Percentiles rank a stretch among this genome's conserved stretches.
Conservation (phyloP, 2,329 filamentous ascomycete genomes). For the Chaetothyriales sp. region DNA sequence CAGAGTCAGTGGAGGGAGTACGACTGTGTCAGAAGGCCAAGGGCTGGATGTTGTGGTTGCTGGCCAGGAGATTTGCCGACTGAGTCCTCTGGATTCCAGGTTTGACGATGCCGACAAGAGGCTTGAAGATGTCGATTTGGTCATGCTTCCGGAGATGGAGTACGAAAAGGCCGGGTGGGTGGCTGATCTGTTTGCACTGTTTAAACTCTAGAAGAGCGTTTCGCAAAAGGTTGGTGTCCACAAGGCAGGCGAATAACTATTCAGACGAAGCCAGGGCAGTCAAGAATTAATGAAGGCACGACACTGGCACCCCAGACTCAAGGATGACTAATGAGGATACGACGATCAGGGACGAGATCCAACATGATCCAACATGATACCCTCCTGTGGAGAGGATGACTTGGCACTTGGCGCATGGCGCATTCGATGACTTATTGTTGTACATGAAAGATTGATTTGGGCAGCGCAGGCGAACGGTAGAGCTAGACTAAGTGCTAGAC, state of each 20-base stretch:
- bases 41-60: background rate
- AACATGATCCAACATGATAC: background rate
- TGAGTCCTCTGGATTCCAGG: constrained; percentile 5
- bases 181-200: constrained; percentile 6
- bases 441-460: background rate
- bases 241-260: background rate
- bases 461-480: background rate
- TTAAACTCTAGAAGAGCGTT: constrained; percentile 1
- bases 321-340: background rate
- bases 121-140: constrained; percentile 2
- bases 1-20: background rate
- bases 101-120: constrained; percentile 5
- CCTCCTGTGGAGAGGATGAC: background rate
- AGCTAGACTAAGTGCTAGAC: background rate
- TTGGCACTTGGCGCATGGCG: too few species aligned
- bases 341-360: background rate
- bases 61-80: background rate
- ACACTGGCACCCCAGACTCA: background rate
- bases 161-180: constrained; percentile 8
- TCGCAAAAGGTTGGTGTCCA: background rate
- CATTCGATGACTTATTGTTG: background rate
- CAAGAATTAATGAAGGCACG: background rate
- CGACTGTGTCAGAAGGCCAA: background rate
- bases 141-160: constrained; percentile 1
- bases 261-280: background rate